Percentiles rank a stretch among this genome's conserved stretches.
phyloP scores from a whole-genome alignment of 352 stramenopile species.

The Phytophthora lateralis region DNA sequence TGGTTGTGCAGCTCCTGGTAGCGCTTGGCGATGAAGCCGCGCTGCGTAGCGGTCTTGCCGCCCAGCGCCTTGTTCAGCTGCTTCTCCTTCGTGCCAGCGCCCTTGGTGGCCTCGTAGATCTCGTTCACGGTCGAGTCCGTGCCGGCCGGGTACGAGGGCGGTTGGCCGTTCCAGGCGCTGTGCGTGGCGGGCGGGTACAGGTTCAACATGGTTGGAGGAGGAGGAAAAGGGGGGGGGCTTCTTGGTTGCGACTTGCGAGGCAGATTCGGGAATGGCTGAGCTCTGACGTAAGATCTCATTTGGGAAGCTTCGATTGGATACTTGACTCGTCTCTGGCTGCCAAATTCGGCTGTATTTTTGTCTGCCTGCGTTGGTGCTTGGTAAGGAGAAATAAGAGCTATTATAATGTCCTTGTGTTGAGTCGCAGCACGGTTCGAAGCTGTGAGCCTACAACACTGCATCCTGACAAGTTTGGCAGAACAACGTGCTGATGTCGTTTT shows the following conservation, averaged over 20 bases:
- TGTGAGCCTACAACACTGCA: too few species aligned
- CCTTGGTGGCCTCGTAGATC: constrained; percentile 70
- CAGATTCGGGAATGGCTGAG: constrained; percentile 28
- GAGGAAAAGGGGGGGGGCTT: neutral
- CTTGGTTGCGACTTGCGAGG: constrained; percentile 24
- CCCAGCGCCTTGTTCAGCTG: constrained; percentile 64
- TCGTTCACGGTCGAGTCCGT: constrained; percentile 66
- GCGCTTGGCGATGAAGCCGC: constrained; percentile 65
- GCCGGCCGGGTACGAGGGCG: constrained; percentile 45
- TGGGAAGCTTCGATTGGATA: constrained; percentile 15
- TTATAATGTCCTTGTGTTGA: too few species aligned
- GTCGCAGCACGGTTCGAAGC: too few species aligned
- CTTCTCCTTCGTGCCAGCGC: constrained; percentile 72
- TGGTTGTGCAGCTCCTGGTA: constrained; percentile 78
- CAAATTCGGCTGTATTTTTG: constrained; percentile 1
- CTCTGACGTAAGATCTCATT: constrained; percentile 1
- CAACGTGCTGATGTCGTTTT: too few species aligned
- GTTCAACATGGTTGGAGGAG: constrained; percentile 60
- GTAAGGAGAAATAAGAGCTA: too few species aligned
- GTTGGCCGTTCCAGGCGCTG: constrained; percentile 60
- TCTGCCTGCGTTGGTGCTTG: neutral
- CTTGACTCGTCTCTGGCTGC: neutral
- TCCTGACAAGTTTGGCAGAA: too few species aligned
- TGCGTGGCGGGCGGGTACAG: constrained; percentile 79
- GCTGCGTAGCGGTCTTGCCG: constrained; percentile 61